A percentile compares a stretch with the other conserved stretches of the same genome.
Evolutionary conservation across 257 asterid species (phyloP).

Genomic region (Agastache rugosa): DNA sequence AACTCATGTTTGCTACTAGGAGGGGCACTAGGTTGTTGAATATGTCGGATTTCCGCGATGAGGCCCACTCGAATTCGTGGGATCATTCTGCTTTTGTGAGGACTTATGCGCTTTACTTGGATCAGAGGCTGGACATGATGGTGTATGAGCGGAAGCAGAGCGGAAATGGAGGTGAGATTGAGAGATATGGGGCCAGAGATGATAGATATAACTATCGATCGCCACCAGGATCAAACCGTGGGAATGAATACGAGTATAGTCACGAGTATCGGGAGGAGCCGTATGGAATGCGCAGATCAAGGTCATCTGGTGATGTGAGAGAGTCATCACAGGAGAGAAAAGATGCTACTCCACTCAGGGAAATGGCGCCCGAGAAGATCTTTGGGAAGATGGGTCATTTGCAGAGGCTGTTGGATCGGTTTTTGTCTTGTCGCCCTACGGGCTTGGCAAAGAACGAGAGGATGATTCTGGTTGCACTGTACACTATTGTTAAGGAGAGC

Average conservation of each 20-base stretch:
- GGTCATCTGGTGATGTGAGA: conserved; percentile 71
- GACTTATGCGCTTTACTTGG: conserved; percentile 67
- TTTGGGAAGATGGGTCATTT: conserved; percentile 78
- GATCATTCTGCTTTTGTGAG: conserved; percentile 81
- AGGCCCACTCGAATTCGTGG: conserved; percentile 82
- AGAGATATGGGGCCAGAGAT: conserved; percentile 48
- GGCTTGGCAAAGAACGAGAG: conserved; percentile 78
- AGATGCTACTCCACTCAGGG: conserved; percentile 70
- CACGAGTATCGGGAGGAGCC: conserved; percentile 54
- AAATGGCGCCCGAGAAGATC: conserved; percentile 69
- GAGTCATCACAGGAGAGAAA: conserved; percentile 57
- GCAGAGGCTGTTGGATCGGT: conserved; percentile 77
- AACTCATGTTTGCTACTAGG: conserved; percentile 71
- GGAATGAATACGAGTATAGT: conserved; percentile 53
- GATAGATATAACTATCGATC: conserved; percentile 52
- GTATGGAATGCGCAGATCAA: conserved; percentile 68
- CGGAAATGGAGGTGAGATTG: conserved; percentile 47
- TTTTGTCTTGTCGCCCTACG: conserved; percentile 69
- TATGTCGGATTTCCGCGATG: conserved; percentile 76
- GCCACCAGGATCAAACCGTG: conserved; percentile 59
- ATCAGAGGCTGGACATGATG: conserved; percentile 76
- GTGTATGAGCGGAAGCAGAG: conserved; percentile 57
- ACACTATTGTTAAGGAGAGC: conserved; percentile 66
- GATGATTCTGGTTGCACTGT: conserved; percentile 75
- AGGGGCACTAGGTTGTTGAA: conserved; percentile 72